Conservation (phyloP, 805 yeast species). For the Maudiozyma barnettii region DNA sequence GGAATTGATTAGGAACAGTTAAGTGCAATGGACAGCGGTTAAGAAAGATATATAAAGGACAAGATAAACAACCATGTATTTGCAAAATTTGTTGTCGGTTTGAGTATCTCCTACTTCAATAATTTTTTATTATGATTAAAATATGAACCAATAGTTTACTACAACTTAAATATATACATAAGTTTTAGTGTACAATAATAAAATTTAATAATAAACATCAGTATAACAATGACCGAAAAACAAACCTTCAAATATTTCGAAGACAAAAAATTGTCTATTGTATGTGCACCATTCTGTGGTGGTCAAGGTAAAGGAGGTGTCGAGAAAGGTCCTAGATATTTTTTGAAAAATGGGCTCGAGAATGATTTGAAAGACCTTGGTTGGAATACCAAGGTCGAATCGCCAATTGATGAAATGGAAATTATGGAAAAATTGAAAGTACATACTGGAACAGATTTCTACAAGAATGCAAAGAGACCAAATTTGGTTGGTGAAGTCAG, state of each 20-base stretch:
- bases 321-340: slow-evolving; percentile 82
- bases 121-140: not conserved
- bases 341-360: slow-evolving; percentile 63
- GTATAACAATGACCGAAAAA: slow-evolving; percentile 1
- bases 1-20: not conserved
- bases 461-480: slow-evolving; percentile 58
- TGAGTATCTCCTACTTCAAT: not conserved
- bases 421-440: slow-evolving; percentile 34
- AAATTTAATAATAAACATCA: too few relatives aligned
- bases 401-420: slow-evolving; percentile 45
- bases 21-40: slow-evolving; percentile 5
- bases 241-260: slow-evolving; percentile 43
- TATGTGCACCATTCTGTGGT: slow-evolving; percentile 89
- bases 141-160: too few relatives aligned
- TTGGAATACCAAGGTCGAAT: slow-evolving; percentile 50
- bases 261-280: slow-evolving; percentile 44
- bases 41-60: slow-evolving; percentile 3
- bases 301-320: slow-evolving; percentile 95
- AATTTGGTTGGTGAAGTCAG: slow-evolving; percentile 68
- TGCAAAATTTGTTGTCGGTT: too few relatives aligned
- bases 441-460: slow-evolving; percentile 40
- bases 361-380: slow-evolving; percentile 56
- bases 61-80: too few relatives aligned
- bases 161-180: not conserved
- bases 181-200: too few relatives aligned